Evolutionary conservation across 2,329 filamentous ascomycete genomes (phyloP).

Genomic region (Penicillium sp.): DNA sequence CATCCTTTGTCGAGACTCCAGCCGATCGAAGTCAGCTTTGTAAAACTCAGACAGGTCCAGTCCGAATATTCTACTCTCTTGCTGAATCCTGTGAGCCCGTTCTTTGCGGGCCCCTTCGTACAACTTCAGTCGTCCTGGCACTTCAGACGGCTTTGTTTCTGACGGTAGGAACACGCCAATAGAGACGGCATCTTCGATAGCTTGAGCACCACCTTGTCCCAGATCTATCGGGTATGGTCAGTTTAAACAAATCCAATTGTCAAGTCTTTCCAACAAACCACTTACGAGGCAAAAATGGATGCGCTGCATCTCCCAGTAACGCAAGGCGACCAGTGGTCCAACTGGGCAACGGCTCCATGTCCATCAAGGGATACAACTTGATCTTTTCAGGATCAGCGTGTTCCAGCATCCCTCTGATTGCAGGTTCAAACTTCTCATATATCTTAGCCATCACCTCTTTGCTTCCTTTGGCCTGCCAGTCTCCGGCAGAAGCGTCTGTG

Average conservation of each 20-base stretch:
- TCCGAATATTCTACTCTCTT: too few species aligned
- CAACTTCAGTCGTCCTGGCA: not conserved
- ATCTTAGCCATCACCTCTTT: not conserved
- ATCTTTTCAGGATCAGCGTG: slow-evolving; percentile 44
- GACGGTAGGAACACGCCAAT: slow-evolving; percentile 56
- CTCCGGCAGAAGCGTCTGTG: slow-evolving; percentile 33
- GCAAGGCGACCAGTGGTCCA: slow-evolving; percentile 55
- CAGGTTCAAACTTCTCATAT: slow-evolving; percentile 36
- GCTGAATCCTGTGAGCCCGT: slow-evolving; percentile 55
- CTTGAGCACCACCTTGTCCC: slow-evolving; percentile 59
- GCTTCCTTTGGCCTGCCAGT: slow-evolving; percentile 19
- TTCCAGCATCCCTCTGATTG: slow-evolving; percentile 29
- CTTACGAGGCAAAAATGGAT: slow-evolving; percentile 63
- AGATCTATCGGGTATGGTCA: too few species aligned
- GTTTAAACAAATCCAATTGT: too few species aligned
- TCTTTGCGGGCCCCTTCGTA: slow-evolving; percentile 58
- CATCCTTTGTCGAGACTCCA: too few species aligned
- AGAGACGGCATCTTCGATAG: slow-evolving; percentile 64
- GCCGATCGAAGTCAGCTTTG: too few species aligned
- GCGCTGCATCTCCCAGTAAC: slow-evolving; percentile 63
- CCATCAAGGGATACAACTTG: slow-evolving; percentile 58
- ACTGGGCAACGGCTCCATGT: slow-evolving; percentile 56
- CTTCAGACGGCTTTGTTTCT: not conserved
- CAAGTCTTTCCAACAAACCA: too few species aligned
- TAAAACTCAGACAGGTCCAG: too few species aligned